Base-by-base conservation (phyloP, 2,329 filamentous ascomycete species). In the Hypoxylon sp. region DNA sequence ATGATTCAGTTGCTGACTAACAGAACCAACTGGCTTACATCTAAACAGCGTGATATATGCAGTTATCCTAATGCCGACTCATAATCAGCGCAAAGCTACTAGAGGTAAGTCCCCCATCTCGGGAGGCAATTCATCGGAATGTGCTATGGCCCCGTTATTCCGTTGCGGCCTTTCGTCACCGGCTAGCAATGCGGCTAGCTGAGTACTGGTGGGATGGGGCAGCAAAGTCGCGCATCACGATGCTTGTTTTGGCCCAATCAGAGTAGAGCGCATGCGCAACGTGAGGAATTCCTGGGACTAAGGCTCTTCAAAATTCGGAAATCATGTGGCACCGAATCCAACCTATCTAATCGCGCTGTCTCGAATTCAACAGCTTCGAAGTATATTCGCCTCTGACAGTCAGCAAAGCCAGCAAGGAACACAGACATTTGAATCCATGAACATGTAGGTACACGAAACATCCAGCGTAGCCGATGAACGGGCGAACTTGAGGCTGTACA, bases 161-260 rank as follows among this genome's bases (percentile, higher is more conserved):
- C 53, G 50, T 53, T 46, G 41, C 52, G 55, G 55, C 32, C 39
- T 64, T 57, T 67, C 60, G 57, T 62, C 67, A 55, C 61, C 51
- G 34, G 53, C 61, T 64, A 29, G 57, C 46, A 56, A 60, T 56
- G 43, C 46, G 30, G 56, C 59, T 68, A 64, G 62, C 59, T 64
- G 41, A 58, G 30, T 14, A 50, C 65, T 68, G 65, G 63, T 56
- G 63, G 59, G 51, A 67, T 63, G 47, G 58, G 39, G 63, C 16
- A 41, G 48, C 58, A 63, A 63, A 61, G 61, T 69, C 66, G 56
- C 61, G 61, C 66, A 68, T 70, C 65, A 65, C 63, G 61, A 65
- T 68, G 50, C 50, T 41, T 39, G 21, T 41, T 63, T 37, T 63
- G 16, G 30, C n/a, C 70, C 70, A 71, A 71, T 71, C 61, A 69